phyloP scores from a whole-genome alignment of 2,329 filamentous ascomycete genomes.

The Emericellopsis cladophorae region DNA sequence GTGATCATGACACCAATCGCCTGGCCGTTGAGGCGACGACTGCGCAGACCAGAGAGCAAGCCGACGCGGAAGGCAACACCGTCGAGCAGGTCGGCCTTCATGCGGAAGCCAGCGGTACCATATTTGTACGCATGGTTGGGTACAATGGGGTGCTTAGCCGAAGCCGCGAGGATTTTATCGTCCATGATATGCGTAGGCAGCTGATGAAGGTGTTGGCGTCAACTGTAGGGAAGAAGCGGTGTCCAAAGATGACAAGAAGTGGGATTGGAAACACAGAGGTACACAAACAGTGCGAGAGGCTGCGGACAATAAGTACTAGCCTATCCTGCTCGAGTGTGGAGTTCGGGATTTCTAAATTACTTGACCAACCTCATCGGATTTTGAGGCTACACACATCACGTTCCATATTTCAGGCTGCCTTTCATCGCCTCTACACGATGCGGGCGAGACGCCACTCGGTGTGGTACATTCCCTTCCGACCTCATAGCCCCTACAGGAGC shows the following conservation, averaged over 20 bases:
- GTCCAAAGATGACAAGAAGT: background rate
- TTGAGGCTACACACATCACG: no score
- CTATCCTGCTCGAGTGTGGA: background rate
- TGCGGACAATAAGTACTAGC: background rate
- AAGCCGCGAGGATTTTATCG: constrained; percentile 44
- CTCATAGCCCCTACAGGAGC: no score
- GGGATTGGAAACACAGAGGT: background rate
- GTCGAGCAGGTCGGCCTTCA: constrained; percentile 69
- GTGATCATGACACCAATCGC: constrained; percentile 96
- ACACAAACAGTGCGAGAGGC: background rate
- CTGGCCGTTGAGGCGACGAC: constrained; percentile 78
- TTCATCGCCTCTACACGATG: no score
- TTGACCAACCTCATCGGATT: no score
- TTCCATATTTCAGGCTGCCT: no score
- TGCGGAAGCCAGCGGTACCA: constrained; percentile 56
- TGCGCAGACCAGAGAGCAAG: constrained; percentile 76
- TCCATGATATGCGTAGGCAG: constrained; percentile 27
- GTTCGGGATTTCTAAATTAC: background rate
- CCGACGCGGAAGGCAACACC: constrained; percentile 90
- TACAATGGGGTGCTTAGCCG: constrained; percentile 48
- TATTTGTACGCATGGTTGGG: constrained; percentile 46
- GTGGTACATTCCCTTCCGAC: no score
- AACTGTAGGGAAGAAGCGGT: background rate
- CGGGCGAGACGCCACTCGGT: no score
- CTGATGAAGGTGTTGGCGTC: background rate